Conservation (phyloP, 768 basidiomycete genomes). For the Mycena rosella region DNA sequence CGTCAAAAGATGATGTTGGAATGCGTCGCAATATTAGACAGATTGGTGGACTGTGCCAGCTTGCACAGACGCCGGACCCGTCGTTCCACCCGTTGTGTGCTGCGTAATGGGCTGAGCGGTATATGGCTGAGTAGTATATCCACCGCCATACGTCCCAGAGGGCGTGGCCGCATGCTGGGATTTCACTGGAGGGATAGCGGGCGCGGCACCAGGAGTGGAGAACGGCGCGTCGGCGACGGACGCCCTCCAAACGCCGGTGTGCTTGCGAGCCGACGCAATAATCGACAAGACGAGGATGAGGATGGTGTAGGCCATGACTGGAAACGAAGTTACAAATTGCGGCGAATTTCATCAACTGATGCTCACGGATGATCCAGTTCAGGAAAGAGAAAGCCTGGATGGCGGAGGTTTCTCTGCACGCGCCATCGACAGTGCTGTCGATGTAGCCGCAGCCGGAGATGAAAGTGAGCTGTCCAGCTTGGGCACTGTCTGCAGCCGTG, state of each 20-base stretch:
- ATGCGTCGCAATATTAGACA: slow-evolving; percentile 25
- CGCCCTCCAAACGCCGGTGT: slow-evolving; percentile 29
- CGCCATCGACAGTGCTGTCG: slow-evolving; percentile 29
- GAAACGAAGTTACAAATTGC: background rate
- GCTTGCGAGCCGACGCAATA: slow-evolving; percentile 22
- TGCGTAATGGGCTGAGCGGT: slow-evolving; percentile 8
- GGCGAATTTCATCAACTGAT: slow-evolving; percentile 9
- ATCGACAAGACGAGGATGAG: slow-evolving; percentile 31
- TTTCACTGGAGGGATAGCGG: slow-evolving; percentile 14
- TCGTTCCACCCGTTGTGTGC: slow-evolving; percentile 20
- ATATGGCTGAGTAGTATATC: slow-evolving; percentile 7
- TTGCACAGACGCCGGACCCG: slow-evolving; percentile 26
- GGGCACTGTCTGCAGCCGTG: slow-evolving; percentile 51
- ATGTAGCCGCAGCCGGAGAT: slow-evolving; percentile 41
- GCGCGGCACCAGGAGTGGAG: slow-evolving; percentile 21
- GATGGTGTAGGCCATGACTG: slow-evolving; percentile 54
- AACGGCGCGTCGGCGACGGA: slow-evolving; percentile 34
- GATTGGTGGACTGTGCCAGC: background rate
- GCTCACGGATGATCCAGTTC: slow-evolving; percentile 58
- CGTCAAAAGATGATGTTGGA: background rate
- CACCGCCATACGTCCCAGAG: slow-evolving; percentile 16
- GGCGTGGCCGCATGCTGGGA: slow-evolving; percentile 17
- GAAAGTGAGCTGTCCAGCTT: slow-evolving; percentile 38
- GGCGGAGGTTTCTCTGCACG: slow-evolving; percentile 55
- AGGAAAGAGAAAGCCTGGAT: slow-evolving; percentile 61